Base-by-base conservation (phyloP, 495 filamentous ascomycete species). In the Hypoxylon trugodes region DNA sequence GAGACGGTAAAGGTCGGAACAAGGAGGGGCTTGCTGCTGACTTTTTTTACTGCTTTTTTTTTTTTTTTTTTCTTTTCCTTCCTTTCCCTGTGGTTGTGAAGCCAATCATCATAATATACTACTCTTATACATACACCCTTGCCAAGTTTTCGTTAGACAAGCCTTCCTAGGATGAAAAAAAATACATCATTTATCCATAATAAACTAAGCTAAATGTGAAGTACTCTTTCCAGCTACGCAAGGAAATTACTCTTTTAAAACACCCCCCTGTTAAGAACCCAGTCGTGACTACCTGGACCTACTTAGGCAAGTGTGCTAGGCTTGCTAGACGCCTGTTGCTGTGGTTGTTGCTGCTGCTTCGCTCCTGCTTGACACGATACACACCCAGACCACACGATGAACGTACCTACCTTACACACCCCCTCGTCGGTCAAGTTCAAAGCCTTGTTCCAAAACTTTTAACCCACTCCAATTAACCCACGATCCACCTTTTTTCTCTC, bases 381-480 rank as follows among this genome's bases (percentile, higher is more conserved):
- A n/a, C n/a, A n/a, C n/a, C n/a, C n/a, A n/a, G n/a, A n/a, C n/a
- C n/a, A n/a, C n/a, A n/a, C n/a, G n/a, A n/a, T n/a, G n/a, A n/a
- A n/a, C n/a, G n/a, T n/a, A n/a, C n/a, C n/a, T n/a, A n/a, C n/a
- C n/a, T n/a, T n/a, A n/a, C 24, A 35, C 30, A 50, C 18, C 18
- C 36, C 21, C 16, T 15, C 21, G 26, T 30, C 24, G 42, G 32
- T 38, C 51, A 45, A 25, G 26, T 25, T 32, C 43, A 45, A 61
- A 62, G 60, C 60, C 60, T 63, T 63, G 60, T 63, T 61, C 58
- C 43, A 37, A 61, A 53, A 46, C 41, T 16, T 47, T 53, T 22
- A 42, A 30, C 43, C 43, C 36, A 18, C 43, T 35, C n/a, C n/a
- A n/a, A n/a, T n/a, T n/a, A n/a, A n/a, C n/a, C n/a, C n/a, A n/a